Percentiles rank a stretch among this genome's conserved stretches.
These are phyloP conservation scores for Ananas comosus DNA, from an alignment of 176 grass and related monocot species.

Conservation along the genomic window DNA sequence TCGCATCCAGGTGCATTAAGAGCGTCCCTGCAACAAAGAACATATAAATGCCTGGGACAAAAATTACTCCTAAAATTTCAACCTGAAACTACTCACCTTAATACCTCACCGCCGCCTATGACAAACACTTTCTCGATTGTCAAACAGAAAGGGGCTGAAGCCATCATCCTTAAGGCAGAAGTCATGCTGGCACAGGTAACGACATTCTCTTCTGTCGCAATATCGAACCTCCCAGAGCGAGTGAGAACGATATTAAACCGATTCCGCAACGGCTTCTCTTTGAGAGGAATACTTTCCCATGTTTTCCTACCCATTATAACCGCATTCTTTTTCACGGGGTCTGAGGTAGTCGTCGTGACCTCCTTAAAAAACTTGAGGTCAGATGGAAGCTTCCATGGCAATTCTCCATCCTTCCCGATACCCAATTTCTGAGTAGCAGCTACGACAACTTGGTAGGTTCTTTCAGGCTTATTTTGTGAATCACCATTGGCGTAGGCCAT, in stretches of 20 bases:
- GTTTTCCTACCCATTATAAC: conserved; percentile 89
- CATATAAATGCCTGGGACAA: neutral
- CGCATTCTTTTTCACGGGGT: conserved; percentile 74
- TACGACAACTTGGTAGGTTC: conserved; percentile 66
- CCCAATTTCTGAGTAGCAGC: conserved; percentile 71
- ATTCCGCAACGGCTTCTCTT: conserved; percentile 54
- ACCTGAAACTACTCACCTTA: conserved; percentile 37
- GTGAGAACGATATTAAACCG: conserved; percentile 76
- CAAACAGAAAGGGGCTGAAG: conserved; percentile 57
- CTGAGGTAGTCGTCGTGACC: conserved; percentile 50
- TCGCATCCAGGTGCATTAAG: conserved; percentile 67
- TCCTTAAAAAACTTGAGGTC: conserved; percentile 86
- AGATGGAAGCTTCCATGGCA: conserved; percentile 67
- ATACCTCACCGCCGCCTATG: conserved; percentile 61
- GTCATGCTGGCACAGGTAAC: conserved; percentile 66
- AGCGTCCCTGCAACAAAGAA: conserved; percentile 40
- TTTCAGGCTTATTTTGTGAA: conserved; percentile 22
- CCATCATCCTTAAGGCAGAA: conserved; percentile 57
- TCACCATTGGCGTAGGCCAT: conserved; percentile 20
- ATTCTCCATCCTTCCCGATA: conserved; percentile 61
- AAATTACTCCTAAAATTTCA: neutral
- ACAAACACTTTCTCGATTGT: conserved; percentile 76
- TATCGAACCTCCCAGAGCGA: conserved; percentile 65
- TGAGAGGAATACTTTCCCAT: conserved; percentile 70
- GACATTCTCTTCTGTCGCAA: conserved; percentile 59